Conservation (phyloP, 306 rosid genomes). For the Gynostemma pentaphyllum region DNA sequence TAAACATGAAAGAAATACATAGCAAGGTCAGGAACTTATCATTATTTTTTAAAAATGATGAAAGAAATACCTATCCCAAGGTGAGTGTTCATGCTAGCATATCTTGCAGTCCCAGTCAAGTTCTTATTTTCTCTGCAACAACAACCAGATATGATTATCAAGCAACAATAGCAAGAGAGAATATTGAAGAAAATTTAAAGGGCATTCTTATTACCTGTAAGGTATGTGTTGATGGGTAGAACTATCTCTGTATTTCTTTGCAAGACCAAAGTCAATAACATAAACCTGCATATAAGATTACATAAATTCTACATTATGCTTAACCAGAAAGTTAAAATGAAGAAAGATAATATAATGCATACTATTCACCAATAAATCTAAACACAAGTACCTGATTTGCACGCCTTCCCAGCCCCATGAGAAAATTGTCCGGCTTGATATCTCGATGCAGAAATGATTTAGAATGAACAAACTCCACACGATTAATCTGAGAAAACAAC, state of each 20-base stretch:
- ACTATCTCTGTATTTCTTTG: conserved; percentile 89
- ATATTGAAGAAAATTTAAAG: neutral
- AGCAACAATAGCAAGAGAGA: neutral
- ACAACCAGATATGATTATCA: conserved; percentile 2
- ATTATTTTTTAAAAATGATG: conserved; percentile 3
- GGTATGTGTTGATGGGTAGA: conserved; percentile 94
- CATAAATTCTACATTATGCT: neutral
- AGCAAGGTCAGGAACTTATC: neutral
- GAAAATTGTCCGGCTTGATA: conserved; percentile 94
- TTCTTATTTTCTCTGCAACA: conserved; percentile 93
- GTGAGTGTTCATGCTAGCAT: conserved; percentile 97
- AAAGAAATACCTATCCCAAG: conserved; percentile 64
- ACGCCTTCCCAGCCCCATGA: conserved; percentile 97
- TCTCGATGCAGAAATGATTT: conserved; percentile 92
- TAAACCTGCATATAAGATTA: conserved; percentile 40
- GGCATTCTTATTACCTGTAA: conserved; percentile 54
- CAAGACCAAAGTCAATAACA: conserved; percentile 89
- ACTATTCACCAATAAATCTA: neutral
- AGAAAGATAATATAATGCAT: neutral
- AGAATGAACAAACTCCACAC: conserved; percentile 85
- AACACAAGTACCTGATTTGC: conserved; percentile 67
- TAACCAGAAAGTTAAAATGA: conserved; percentile 18
- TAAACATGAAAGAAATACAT: neutral
- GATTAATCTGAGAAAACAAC: conserved; percentile 48
- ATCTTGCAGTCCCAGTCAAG: conserved; percentile 95